These are phyloP conservation scores for Podaxis sp. DNA, from an alignment of 768 basidiomycete species.

Conservation along the genomic window DNA sequence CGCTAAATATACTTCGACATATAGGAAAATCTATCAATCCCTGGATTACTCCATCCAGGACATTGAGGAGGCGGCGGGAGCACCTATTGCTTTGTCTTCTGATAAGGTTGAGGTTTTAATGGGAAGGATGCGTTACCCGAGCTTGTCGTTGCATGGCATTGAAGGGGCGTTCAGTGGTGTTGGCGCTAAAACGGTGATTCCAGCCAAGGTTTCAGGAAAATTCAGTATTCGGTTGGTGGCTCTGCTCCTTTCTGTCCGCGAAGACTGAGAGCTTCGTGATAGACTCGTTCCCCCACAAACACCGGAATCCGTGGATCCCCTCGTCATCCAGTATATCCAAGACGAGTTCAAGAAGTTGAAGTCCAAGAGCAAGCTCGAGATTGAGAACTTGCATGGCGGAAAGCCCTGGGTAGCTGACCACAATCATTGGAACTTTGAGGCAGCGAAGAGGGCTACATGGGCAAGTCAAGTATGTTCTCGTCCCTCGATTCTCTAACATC, in stretches of 20 bases:
- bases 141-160: constrained; percentile 90
- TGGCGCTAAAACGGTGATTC: constrained; percentile 91
- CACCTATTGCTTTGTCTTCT: constrained; percentile 61
- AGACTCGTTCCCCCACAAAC: constrained; percentile 86
- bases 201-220: constrained; percentile 83
- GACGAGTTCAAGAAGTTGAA: constrained; percentile 82
- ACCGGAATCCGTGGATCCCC: constrained; percentile 64
- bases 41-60: constrained; percentile 74
- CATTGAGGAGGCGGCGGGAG: constrained; percentile 75
- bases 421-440: constrained; percentile 91
- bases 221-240: constrained; percentile 81
- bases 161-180: constrained; percentile 88
- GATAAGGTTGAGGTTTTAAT: constrained; percentile 81
- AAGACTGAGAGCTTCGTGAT: neutral
- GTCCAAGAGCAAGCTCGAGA: constrained; percentile 73
- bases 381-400: constrained; percentile 76
- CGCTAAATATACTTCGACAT: neutral
- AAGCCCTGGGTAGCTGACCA: constrained; percentile 86
- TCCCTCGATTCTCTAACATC: neutral
- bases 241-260: neutral
- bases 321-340: constrained; percentile 67
- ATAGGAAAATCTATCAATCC: constrained; percentile 62
- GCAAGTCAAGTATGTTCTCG: constrained; percentile 23
- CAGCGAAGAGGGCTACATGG: constrained; percentile 83
- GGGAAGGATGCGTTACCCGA: constrained; percentile 90